Evolutionary conservation across 2,329 filamentous ascomycete species (phyloP), one percentile per base, ranked within the genome.

Genomic region (Talaromyces sp.): DNA sequence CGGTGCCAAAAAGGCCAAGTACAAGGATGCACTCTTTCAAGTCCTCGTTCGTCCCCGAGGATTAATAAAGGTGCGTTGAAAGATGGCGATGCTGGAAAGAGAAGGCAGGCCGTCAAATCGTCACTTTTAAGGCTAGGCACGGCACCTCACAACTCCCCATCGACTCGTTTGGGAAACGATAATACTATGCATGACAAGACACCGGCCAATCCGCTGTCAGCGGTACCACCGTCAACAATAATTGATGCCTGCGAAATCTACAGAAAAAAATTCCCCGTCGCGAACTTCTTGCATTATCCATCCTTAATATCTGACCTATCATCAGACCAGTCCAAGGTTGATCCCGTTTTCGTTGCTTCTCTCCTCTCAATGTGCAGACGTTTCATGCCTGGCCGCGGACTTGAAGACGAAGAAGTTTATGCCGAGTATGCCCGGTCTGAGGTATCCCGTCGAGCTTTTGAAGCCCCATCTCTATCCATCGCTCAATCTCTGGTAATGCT

Each of bases 201-300:
- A 6, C 10, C 24, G 21, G 14, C 26, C 6, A 52, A 52, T 52
- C 48, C 48, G 17, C 10, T 52, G 11, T 58, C 38, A 43, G 46
- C 63, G 2, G 10, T 74, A 9, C 61, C 70, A 2, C 43, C 69
- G 11, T 64, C 71, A 12, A 70, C 63, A 9, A 62, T 74, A 29
- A 72, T 74, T 62, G 66, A 61, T n/a, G 72, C 71, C 2, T 68
- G 71, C 32, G 72, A 74, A 46, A 68, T 68, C 5, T 74, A 74
- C 59, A 66, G 72, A 57, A 74, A 72, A 57, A 74, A 73, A 54
- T 74, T 74, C 43, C 72, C 72, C 8, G 68, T 74, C 8, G 66
- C 71, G 19, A 74, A 74, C 57, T 74, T 74, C 51, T 66, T 74
- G 4, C 72, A 74, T 46, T 74, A 74, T 53, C 72, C 72, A 3